These are phyloP conservation scores for Dictyostelium citrinum DNA, from an alignment of 78 protist species.

Conservation along the genomic window DNA sequence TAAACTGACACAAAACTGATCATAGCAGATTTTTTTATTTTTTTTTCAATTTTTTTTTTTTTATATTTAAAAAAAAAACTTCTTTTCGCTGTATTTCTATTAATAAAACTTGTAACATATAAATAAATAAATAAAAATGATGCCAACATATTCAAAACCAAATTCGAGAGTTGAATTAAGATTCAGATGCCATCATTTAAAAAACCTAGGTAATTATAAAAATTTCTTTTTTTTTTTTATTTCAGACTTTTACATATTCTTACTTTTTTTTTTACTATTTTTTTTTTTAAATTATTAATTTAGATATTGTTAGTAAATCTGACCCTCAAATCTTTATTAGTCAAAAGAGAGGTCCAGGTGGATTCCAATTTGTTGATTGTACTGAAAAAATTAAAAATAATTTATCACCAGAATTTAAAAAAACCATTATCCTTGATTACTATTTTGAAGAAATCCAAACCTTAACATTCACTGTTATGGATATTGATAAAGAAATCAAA, in stretches of 20 bases:
- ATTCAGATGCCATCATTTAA: slow-evolving; percentile 15
- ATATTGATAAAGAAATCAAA: slow-evolving; percentile 43
- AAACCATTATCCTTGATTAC: slow-evolving; percentile 45
- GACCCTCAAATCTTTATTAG: not conserved
- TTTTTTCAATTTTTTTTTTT: too few relatives aligned
- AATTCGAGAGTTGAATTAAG: slow-evolving; percentile 62
- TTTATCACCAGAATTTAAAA: slow-evolving; percentile 50
- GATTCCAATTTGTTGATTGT: not conserved
- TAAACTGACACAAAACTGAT: too few relatives aligned
- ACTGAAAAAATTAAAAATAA: slow-evolving; percentile 67
- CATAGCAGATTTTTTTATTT: too few relatives aligned
- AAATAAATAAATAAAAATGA: not conserved
- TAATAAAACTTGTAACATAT: too few relatives aligned
- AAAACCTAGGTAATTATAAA: not conserved
- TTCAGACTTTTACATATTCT: not conserved
- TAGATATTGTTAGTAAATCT: not conserved
- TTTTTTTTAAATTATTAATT: not conserved
- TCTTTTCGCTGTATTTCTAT: too few relatives aligned
- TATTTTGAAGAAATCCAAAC: slow-evolving; percentile 75
- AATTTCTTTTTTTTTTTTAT: not conserved
- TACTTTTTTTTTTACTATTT: not conserved
- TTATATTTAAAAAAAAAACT: too few relatives aligned
- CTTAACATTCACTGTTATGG: slow-evolving; percentile 19
- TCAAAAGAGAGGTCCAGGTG: not conserved
- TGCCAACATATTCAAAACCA: not conserved